phyloP scores from a whole-genome alignment of 805 yeast genomes.

The Blastobotrys chiropterorum region DNA sequence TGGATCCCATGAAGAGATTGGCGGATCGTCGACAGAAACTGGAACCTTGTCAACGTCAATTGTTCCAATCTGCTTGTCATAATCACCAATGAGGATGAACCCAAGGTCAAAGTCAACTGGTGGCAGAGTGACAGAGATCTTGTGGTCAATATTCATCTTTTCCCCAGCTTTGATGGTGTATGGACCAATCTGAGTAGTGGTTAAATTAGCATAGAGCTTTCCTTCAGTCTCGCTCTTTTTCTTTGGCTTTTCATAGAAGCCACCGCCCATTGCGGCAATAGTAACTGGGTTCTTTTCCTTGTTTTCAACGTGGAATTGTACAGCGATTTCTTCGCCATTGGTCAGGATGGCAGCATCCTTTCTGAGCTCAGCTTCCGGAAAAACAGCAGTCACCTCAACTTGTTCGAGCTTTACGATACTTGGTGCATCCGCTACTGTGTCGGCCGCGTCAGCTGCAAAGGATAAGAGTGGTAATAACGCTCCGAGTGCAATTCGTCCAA shows the following conservation, averaged over 20 bases:
- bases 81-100: constrained; percentile 17
- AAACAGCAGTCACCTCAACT: not conserved
- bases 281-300: constrained; percentile 19
- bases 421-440: not conserved
- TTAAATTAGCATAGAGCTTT: constrained; percentile 40
- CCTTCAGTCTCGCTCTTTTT: constrained; percentile 7
- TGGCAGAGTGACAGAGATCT: constrained; percentile 49
- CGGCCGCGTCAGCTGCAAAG: not conserved
- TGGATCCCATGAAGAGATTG: constrained; percentile 67
- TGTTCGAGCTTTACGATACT: not conserved
- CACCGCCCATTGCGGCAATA: constrained; percentile 22
- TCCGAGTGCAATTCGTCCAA: not conserved
- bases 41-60: constrained; percentile 14
- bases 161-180: constrained; percentile 46
- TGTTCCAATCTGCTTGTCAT: constrained; percentile 17
- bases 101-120: constrained; percentile 50
- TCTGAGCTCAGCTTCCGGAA: constrained; percentile 5
- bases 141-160: constrained; percentile 47
- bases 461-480: not conserved
- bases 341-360: constrained; percentile 10
- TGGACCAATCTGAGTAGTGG: constrained; percentile 56
- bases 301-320: constrained; percentile 23
- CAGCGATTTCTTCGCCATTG: constrained; percentile 24
- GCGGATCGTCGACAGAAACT: constrained; percentile 53
- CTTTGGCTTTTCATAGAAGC: constrained; percentile 15